Evolutionary conservation across 2,329 filamentous ascomycete genomes (phyloP).

Genomic region (Alternaria sp.): DNA sequence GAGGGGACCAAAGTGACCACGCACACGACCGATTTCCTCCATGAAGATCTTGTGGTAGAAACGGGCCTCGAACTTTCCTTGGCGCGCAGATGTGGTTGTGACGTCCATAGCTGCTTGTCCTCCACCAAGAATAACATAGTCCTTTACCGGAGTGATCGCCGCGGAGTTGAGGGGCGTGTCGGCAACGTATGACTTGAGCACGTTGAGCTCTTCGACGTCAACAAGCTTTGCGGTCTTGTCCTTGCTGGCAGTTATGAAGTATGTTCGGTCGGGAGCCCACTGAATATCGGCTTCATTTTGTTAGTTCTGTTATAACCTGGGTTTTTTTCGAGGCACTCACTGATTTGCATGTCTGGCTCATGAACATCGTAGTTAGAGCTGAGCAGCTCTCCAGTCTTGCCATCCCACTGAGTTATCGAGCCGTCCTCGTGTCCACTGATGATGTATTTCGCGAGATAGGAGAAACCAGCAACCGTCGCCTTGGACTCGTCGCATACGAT

Average conservation of each 20-base stretch:
- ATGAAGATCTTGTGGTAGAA: slow-evolving; percentile 99
- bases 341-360: slow-evolving; percentile 85
- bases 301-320: slow-evolving; percentile 52
- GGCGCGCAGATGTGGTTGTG: slow-evolving; percentile 89
- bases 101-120: slow-evolving; percentile 99
- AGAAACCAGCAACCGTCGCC: slow-evolving; percentile 97
- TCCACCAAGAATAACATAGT: slow-evolving; percentile 97
- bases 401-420: slow-evolving; percentile 88
- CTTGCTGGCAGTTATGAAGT: slow-evolving; percentile 98
- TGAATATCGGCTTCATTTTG: slow-evolving; percentile 87
- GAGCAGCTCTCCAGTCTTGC: slow-evolving; percentile 86
- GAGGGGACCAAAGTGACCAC: slow-evolving; percentile 94
- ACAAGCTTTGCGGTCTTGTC: slow-evolving; percentile 97
- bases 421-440: slow-evolving; percentile 98
- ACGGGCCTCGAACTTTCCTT: slow-evolving; percentile 98
- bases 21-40: slow-evolving; percentile 96
- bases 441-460: slow-evolving; percentile 93
- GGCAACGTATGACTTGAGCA: slow-evolving; percentile 90
- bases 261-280: slow-evolving; percentile 92
- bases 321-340: slow-evolving; percentile 10
- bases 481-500: slow-evolving; percentile 94
- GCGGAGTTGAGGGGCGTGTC: slow-evolving; percentile 98
- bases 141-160: slow-evolving; percentile 92
- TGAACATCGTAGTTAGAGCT: slow-evolving; percentile 82
- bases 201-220: slow-evolving; percentile 83